Evolutionary conservation across 139 green algal species (phyloP).

Genomic region (Picochlorum sp.): DNA sequence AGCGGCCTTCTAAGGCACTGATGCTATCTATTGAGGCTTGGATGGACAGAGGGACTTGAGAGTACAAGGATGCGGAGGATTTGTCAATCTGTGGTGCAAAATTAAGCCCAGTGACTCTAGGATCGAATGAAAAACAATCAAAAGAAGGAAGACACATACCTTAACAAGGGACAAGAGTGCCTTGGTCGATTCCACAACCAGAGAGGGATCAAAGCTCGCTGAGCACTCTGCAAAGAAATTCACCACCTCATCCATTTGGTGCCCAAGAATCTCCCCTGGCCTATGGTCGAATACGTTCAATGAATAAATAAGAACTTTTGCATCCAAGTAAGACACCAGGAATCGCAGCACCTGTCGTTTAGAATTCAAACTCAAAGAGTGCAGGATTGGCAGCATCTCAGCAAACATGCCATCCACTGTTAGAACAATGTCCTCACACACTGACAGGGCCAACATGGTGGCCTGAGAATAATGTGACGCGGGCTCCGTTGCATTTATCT

Average conservation of each 20-base stretch:
- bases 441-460: neutral
- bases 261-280: conserved; percentile 1
- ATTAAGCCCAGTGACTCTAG: conserved; percentile 16
- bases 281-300: neutral
- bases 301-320: neutral
- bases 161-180: conserved; percentile 13
- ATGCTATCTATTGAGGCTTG: conserved; percentile 10
- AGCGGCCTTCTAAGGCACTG: neutral
- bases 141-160: conserved; percentile 8
- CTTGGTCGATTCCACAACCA: neutral
- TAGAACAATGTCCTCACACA: neutral
- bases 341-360: neutral
- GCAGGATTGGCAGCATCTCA: conserved; percentile 19
- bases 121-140: conserved; percentile 19
- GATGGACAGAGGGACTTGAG: conserved; percentile 18
- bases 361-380: conserved; percentile 2
- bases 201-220: conserved; percentile 1
- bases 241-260: conserved; percentile 2
- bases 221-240: neutral
- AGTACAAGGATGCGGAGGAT: conserved; percentile 13
- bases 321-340: conserved; percentile 1
- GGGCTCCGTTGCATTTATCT: neutral
- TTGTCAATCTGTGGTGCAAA: conserved; percentile 24
- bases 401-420: conserved; percentile 14
- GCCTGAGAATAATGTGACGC: neutral